A percentile compares a stretch with the other conserved stretches of the same genome.
Conservation (phyloP, 805 yeast genomes). For the Starmerella geochares region DNA sequence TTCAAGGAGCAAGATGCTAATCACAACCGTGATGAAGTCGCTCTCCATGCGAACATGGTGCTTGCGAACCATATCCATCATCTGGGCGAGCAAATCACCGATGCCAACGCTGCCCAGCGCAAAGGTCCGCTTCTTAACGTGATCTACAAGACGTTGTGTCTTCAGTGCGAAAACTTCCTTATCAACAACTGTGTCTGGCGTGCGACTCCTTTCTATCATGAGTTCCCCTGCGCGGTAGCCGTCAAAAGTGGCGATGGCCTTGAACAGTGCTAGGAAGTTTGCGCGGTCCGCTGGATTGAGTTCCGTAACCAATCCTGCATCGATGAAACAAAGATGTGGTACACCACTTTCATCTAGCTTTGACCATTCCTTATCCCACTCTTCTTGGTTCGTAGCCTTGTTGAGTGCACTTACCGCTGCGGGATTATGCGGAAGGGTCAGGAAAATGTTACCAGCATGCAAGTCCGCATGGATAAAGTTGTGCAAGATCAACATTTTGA, state of each 20-base stretch:
- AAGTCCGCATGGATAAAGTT: conserved; percentile 94
- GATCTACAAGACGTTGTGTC: conserved; percentile 70
- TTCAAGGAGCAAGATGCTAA: conserved; percentile 80
- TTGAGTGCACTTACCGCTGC: conserved; percentile 26
- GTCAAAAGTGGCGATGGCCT: conserved; percentile 79
- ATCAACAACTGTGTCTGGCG: conserved; percentile 85
- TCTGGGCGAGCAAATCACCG: conserved; percentile 80
- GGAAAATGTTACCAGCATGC: conserved; percentile 92
- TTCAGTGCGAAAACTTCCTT: conserved; percentile 77
- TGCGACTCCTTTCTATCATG: conserved; percentile 88
- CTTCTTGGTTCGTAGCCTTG: conserved; percentile 28
- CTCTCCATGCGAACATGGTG: conserved; percentile 98
- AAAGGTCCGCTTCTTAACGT: conserved; percentile 78
- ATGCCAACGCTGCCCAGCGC: conserved; percentile 85
- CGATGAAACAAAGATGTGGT: conserved; percentile 77
- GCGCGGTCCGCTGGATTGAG: conserved; percentile 63
- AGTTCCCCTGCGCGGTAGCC: conserved; percentile 91
- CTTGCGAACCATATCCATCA: conserved; percentile 77
- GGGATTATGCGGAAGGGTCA: conserved; percentile 27
- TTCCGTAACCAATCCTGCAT: conserved; percentile 89
- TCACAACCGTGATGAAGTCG: conserved; percentile 89
- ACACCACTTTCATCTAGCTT: conserved; percentile 47
- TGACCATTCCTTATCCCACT: conserved; percentile 41
- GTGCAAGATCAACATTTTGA: conserved; percentile 85
- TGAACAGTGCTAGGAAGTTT: conserved; percentile 81